Percentiles rank a stretch among this genome's conserved stretches.
phyloP scores from a whole-genome alignment of 306 rosid species.

The Pueraria montana region DNA sequence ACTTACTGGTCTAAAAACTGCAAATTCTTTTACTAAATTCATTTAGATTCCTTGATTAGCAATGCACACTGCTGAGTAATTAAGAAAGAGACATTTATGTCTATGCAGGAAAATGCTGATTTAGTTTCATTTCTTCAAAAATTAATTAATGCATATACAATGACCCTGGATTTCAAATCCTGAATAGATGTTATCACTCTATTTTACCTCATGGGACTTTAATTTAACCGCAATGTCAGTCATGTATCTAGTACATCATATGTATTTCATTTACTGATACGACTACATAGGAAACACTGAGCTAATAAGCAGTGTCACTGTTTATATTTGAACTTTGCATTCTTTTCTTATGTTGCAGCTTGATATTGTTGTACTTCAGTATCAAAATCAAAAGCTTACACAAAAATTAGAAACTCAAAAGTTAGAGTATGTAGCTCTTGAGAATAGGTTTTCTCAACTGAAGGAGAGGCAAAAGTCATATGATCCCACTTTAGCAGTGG shows the following conservation, averaged over 20 bases:
- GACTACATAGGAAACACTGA: neutral
- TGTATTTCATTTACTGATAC: constrained; percentile 38
- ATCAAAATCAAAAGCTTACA: constrained; percentile 87
- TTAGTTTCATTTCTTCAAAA: constrained; percentile 4
- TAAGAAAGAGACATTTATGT: constrained; percentile 20
- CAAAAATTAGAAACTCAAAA: constrained; percentile 95
- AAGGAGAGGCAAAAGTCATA: constrained; percentile 75
- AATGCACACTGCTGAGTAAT: constrained; percentile 27
- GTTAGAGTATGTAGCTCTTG: constrained; percentile 72
- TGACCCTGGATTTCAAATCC: constrained; percentile 16
- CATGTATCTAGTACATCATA: constrained; percentile 13
- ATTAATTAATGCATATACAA: neutral
- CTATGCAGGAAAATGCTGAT: constrained; percentile 6
- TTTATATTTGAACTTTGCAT: constrained; percentile 42
- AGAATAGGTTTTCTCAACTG: constrained; percentile 69
- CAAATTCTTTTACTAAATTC: constrained; percentile 15
- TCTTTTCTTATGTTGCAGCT: constrained; percentile 65
- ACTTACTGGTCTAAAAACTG: constrained; percentile 26
- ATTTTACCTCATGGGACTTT: neutral
- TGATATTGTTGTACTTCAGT: constrained; percentile 86
- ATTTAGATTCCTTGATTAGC: constrained; percentile 38
- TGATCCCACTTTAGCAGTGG: constrained; percentile 68
- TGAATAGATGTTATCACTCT: constrained; percentile 4
- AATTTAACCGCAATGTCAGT: neutral
- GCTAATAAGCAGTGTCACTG: constrained; percentile 24